phyloP scores from a whole-genome alignment of 345 rosid species.

The Cardamine chenopodiifolia region DNA sequence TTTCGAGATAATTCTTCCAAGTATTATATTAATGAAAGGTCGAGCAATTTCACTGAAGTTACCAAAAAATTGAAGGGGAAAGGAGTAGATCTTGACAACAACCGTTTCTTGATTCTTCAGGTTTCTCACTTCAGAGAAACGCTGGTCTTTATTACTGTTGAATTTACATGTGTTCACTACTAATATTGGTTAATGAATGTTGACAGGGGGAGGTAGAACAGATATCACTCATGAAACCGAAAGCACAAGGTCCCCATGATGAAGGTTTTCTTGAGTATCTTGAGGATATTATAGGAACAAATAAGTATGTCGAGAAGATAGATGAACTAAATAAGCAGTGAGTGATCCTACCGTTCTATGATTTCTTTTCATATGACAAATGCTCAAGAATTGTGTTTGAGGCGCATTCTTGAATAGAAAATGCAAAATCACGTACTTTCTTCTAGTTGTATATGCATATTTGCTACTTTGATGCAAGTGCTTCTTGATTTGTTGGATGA shows the following conservation, averaged over 20 bases:
- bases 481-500: conserved; percentile 15
- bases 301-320: conserved; percentile 90
- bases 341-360: conserved; percentile 42
- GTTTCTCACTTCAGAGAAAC: conserved; percentile 45
- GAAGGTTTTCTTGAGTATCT: conserved; percentile 98
- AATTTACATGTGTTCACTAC: conserved; percentile 9
- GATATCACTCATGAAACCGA: conserved; percentile 97
- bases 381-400: conserved; percentile 14
- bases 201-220: conserved; percentile 98
- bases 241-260: conserved; percentile 96
- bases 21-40: conserved; percentile 78
- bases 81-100: conserved; percentile 97
- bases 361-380: conserved; percentile 6
- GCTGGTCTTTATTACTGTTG: background rate
- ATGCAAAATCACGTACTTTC: conserved; percentile 7
- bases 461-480: conserved; percentile 19
- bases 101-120: conserved; percentile 98
- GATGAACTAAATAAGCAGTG: conserved; percentile 81
- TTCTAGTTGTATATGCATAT: conserved; percentile 20
- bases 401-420: background rate
- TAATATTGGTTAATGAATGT: conserved; percentile 28
- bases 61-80: conserved; percentile 86
- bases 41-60: conserved; percentile 94
- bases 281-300: conserved; percentile 94
- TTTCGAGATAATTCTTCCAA: conserved; percentile 94